Evolutionary conservation across 176 grass and related monocot genomes (phyloP), one percentile per base, ranked within the genome.

Genomic region (barley (Hordeum vulgare)): DNA sequence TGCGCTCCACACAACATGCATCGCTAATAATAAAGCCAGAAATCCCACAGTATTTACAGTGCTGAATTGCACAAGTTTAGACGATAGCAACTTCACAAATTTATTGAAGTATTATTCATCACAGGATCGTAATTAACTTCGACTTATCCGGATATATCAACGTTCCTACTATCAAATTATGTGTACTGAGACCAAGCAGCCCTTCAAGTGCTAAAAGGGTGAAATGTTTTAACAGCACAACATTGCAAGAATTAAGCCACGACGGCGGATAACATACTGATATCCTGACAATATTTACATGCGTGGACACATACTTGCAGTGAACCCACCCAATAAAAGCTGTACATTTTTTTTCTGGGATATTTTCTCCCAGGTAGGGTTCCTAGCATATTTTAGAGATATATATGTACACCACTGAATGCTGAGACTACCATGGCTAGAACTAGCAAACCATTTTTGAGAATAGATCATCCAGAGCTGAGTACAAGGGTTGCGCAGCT

Each of bases 401-500:
- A 65, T 75, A 69, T 90, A 80, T 90, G 80, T 75, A 90, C 89
- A 80, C 39, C n/a, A 20, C 49, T 70, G 80, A 62, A 51, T 39
- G 23, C 59, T 39, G 44, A 80, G 26, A 12, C 49, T 40, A 85
- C 23, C 35, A 57, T 29, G 54, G 25, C 47, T 15, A 74, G 15
- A 83, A 1, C 89, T 90, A 87, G 37, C 0, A 11, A 49, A 69
- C 66, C 72, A 93, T 88, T 71, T 80, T 95, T 39, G 85, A 86
- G 78, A 86, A 93, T 31, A 98, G 72, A 13, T 90, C 90, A 28
- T 93, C 79, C 9, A 98, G 59, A 81, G 92, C 92, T 26, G 66
- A 47, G 76, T 98, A 95, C 67, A 98, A 75, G 54, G 89, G 90
- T 58, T 74, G 71, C 9, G 89, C 95, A 31, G 96, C 96, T 89